These are phyloP conservation scores for Albizia julibrissin DNA, from an alignment of 306 rosid genomes.

Conservation along the genomic window DNA sequence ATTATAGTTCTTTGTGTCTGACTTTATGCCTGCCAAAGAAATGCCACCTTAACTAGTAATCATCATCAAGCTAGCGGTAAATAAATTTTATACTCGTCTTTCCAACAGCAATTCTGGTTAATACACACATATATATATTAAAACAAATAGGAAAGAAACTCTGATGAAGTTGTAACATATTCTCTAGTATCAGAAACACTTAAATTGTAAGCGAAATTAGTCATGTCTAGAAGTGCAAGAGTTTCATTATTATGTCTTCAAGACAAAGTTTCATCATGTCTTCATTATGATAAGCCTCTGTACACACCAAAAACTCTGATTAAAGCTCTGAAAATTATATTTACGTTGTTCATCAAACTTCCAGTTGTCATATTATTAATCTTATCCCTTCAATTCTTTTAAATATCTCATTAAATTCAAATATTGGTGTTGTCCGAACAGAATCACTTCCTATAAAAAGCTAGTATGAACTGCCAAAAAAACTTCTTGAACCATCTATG, in stretches of 20 bases:
- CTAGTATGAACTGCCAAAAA: conserved; percentile 8
- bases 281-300: background rate
- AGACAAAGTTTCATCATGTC: conserved; percentile 14
- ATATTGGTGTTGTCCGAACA: background rate
- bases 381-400: background rate
- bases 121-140: background rate
- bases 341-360: background rate
- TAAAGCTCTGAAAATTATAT: conserved; percentile 9
- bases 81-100: conserved; percentile 1
- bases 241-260: conserved; percentile 4
- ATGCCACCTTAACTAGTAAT: conserved; percentile 2
- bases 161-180: background rate
- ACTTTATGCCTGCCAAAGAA: conserved; percentile 7
- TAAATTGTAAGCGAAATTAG: background rate
- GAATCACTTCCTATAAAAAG: conserved; percentile 17
- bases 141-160: background rate
- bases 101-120: background rate
- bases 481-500: conserved; percentile 5
- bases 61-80: background rate
- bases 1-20: background rate
- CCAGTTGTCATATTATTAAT: conserved; percentile 2
- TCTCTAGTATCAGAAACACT: conserved; percentile 13
- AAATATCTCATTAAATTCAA: conserved; percentile 19
- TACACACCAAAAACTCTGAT: background rate
- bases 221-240: background rate